These are phyloP conservation scores for Endothia cerciana DNA, from an alignment of 2,329 filamentous ascomycete species.

Conservation along the genomic window DNA sequence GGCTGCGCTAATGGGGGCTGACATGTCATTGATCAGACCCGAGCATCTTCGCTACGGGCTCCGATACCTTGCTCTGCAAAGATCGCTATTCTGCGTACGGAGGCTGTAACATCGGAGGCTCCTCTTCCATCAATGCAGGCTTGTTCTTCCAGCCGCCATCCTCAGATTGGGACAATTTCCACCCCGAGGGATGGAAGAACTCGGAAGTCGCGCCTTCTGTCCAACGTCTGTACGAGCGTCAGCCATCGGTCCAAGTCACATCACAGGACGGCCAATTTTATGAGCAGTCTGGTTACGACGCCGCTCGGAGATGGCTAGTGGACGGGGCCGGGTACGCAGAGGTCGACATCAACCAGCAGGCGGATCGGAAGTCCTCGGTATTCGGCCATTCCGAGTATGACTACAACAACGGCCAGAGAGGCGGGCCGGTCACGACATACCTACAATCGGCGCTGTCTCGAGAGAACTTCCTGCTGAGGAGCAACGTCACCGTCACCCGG, in stretches of 20 bases:
- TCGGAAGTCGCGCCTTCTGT: constrained; percentile 63
- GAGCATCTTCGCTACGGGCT: constrained; percentile 50
- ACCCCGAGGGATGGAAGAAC: constrained; percentile 72
- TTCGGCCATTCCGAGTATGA: constrained; percentile 69
- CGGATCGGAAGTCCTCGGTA: constrained; percentile 66
- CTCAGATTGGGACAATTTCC: constrained; percentile 70
- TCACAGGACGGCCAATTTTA: constrained; percentile 69
- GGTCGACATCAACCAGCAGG: constrained; percentile 59
- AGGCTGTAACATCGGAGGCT: constrained; percentile 56
- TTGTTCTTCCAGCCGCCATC: constrained; percentile 57
- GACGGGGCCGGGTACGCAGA: constrained; percentile 64
- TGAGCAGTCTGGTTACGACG: constrained; percentile 63
- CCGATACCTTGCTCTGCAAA: constrained; percentile 45
- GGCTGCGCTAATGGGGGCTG: neutral
- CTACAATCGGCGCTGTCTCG: constrained; percentile 64
- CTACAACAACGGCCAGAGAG: constrained; percentile 67
- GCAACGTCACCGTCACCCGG: constrained; percentile 66
- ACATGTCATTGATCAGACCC: neutral
- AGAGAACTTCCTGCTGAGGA: constrained; percentile 69
- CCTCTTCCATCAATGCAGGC: constrained; percentile 58
- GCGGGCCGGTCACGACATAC: constrained; percentile 73
- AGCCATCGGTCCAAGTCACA: constrained; percentile 68
- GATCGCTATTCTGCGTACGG: constrained; percentile 47
- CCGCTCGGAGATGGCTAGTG: constrained; percentile 54
- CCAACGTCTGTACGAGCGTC: constrained; percentile 66